Evolutionary conservation across 106 monocot species (phyloP).

Genomic region (Acanthochlamys bracteata): DNA sequence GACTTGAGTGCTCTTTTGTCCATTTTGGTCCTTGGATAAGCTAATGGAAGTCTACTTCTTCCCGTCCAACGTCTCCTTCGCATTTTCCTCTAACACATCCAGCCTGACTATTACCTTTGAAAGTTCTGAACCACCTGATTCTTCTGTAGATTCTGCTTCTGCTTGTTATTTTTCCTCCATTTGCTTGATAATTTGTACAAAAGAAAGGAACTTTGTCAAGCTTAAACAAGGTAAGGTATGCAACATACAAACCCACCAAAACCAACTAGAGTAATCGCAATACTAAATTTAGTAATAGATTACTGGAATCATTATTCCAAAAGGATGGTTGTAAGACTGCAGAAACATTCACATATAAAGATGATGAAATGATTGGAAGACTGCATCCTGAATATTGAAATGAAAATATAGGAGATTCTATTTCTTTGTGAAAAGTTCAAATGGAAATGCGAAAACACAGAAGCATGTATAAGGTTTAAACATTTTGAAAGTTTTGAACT

Average conservation of each 20-base stretch:
- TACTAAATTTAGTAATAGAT: not conserved
- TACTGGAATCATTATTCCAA: not conserved
- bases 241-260: not conserved
- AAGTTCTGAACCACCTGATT: conserved; percentile 23
- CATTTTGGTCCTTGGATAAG: conserved; percentile 8
- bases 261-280: not conserved
- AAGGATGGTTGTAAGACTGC: not conserved
- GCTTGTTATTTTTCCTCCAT: conserved; percentile 40
- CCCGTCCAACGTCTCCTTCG: conserved; percentile 53
- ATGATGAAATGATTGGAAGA: not conserved
- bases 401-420: not conserved
- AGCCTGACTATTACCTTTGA: conserved; percentile 50
- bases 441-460: not conserved
- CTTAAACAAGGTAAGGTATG: not conserved
- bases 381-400: not conserved
- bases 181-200: no score
- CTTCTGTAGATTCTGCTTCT: conserved; percentile 23
- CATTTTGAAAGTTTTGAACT: not conserved
- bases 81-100: conserved; percentile 52
- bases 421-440: not conserved
- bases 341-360: not conserved
- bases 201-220: no score
- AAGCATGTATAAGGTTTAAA: not conserved
- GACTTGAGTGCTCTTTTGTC: not conserved
- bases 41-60: conserved; percentile 22